Evolutionary conservation across 768 basidiomycete species (phyloP), one percentile per base, ranked within the genome.

Genomic region (Pleurotus cornucopiae): DNA sequence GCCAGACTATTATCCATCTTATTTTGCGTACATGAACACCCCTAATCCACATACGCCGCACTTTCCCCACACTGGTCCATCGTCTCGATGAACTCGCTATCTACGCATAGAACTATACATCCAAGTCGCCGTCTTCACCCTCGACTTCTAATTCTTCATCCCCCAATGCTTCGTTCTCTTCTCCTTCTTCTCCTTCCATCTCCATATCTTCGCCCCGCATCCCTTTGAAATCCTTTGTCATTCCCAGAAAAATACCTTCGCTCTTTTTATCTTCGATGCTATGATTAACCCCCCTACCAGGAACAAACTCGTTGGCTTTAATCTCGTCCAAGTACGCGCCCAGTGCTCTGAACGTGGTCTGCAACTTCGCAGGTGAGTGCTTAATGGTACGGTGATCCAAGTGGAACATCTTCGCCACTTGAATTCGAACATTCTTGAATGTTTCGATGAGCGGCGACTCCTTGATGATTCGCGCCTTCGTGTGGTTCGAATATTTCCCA

Each of bases 391-490:
- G 57, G 13, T 63, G 53, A 13, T 60, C 58, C 6, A 75, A 58
- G 18, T 56, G 57, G 40, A 71, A 67, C 56, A 62, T 67, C 2
- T 58, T 55, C 52, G 66, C 67, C 23, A 72, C 57, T 18, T 67
- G 64, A 0, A 55, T 37, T 4, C 59, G 62, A 4, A 61, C 57
- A n/a, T 58, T 63, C 13, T 67, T 64, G 61, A 70, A 76, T 6
- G 71, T 59, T 9, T 73, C 62, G 18, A 76, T 67, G 0, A 76
- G 58, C 0, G 65, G 54, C 1, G 73, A 76, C 46, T 74, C 69
- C 9, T 63, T 56, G 3, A 73, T 55, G 9, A 78, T 71, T 0
- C 63, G 57, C 5, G 62, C 44, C 38, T 68, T 65, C 2, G 64
- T 71, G 23, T 64, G 63, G 55, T 75, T 77, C 2, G 71, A 71